Evolutionary conservation across 805 yeast genomes (phyloP), one percentile per base, ranked within the genome.

Genomic region (Barnettozyma siamensis): DNA sequence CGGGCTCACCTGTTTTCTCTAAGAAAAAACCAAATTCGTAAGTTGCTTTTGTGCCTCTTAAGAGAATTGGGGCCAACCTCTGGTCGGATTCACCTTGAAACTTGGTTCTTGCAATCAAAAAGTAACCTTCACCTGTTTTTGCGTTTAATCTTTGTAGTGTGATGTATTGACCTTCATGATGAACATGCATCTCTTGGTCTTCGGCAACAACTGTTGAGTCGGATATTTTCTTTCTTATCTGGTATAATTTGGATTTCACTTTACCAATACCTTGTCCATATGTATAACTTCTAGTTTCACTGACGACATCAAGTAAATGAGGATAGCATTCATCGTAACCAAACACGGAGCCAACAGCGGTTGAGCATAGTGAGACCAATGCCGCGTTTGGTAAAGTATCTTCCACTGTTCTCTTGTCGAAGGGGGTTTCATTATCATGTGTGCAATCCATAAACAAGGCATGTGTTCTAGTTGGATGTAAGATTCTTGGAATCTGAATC

Each of bases 401-500:
- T 57, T 89, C 96, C 2, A 87, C 83, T 0, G 96, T 88, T 58
- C 98, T 77, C 63, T 84, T 88, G 52, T 91, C 94, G 33, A 72
- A 74, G 2, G 97, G 95, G 17, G 80, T 82, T 63, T 88, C 93
- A 57, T 91, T 91, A 61, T 91, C 99, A 60, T 91, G 99, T 2
- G 98, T 89, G 56, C 97, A 91, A 58, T 93, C 98, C 97, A 93
- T 91, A 53, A 91, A 83, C 52, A 93, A 68, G 0, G 98, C 96
- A 64, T 88, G 97, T 4, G 95, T 94, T n/a, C 81, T 78, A 33
- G 80, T 75, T 4, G 82, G 70, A 2, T 79, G 69, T 35, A 91
- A 69, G 9, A 76, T 68, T 49, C 72, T 72, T 2, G 94, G 91
- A 37, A 85, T 72, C 45, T 78, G 78, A 46, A 83, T 65, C 57